Base-by-base conservation (phyloP, 108 stramenopile species). In the Skeletonema potamos region DNA sequence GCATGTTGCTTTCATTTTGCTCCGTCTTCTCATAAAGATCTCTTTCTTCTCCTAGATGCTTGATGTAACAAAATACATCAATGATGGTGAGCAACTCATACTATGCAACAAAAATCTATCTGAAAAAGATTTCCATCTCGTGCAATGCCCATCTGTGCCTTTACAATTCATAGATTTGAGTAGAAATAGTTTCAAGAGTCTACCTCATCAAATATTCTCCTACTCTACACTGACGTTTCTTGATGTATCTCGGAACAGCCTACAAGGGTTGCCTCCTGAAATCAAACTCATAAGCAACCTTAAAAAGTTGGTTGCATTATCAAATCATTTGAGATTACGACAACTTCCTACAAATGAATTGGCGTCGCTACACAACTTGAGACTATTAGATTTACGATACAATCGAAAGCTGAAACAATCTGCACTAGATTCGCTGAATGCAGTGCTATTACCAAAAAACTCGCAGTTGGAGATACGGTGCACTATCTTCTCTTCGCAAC, bases 361-460 rank as follows among this genome's bases (percentile, higher is more conserved):
- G 4, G 33, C 79, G 11, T 79, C 86, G 5, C 51, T 87, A 26
- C 55, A 46, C 28, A 36, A 63, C n/a, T 62, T 87, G 51, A 17
- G 46, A 44, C 4, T 76, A 9, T 37, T 87, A 28, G 86, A 87
- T 64, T 68, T 87, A 33, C 73, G 82, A 51, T 87, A 72, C 70
- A 84, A 87, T 58, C 44, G 44, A 24, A 87, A 87, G 54, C 54
- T 86, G 56, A 86, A 84, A 43, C 68, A 65, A 74, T 39, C 69
- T 2, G 73, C 81, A 6, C 54, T 73, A 24, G 63, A 60, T 32
- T 37, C 46, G n/a, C 17, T 86, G 41, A 33, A 29, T 57, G 54
- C 60, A 37, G 54, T 43, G 11, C 46, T 86, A 12, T 6, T 58
- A 62, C 60, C 55, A 26, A 27, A 56, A 29, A 54, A 62, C 34